Evolutionary conservation across 2,329 filamentous ascomycete species (phyloP).

Genomic region (Emericellopsis cladophorae): DNA sequence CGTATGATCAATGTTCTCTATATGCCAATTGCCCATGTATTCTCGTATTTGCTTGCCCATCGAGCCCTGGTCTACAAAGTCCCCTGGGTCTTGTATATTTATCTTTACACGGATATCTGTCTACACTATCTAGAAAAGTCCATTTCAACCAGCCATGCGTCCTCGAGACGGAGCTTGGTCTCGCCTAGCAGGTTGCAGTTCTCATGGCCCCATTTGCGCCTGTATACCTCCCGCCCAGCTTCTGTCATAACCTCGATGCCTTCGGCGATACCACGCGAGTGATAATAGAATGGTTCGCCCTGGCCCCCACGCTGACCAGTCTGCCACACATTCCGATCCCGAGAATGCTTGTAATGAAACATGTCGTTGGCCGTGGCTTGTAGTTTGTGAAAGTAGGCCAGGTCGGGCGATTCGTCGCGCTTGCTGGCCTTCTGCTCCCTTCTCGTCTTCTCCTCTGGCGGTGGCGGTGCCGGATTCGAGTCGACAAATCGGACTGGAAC

Average conservation of each 20-base stretch:
- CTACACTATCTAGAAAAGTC: slow-evolving; percentile 18
- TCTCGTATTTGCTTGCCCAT: too few relatives aligned
- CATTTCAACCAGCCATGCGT: slow-evolving; percentile 32
- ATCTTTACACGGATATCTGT: background rate
- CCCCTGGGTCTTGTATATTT: background rate
- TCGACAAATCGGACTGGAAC: slow-evolving; percentile 21
- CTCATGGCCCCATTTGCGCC: slow-evolving; percentile 31
- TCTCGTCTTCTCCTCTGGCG: slow-evolving; percentile 7
- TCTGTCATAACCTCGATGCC: slow-evolving; percentile 31
- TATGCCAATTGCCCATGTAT: too few relatives aligned
- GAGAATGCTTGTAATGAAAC: slow-evolving; percentile 27
- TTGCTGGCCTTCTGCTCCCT: slow-evolving; percentile 12
- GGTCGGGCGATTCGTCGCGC: slow-evolving; percentile 18
- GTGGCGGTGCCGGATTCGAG: slow-evolving; percentile 20
- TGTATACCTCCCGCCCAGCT: slow-evolving; percentile 26
- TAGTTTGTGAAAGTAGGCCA: slow-evolving; percentile 8
- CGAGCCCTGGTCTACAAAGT: background rate
- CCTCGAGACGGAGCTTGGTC: slow-evolving; percentile 21
- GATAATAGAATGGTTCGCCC: slow-evolving; percentile 40
- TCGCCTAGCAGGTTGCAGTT: slow-evolving; percentile 26
- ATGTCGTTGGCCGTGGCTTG: slow-evolving; percentile 17
- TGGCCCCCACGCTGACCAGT: slow-evolving; percentile 33
- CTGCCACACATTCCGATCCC: slow-evolving; percentile 39
- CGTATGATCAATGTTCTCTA: too few relatives aligned
- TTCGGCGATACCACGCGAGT: slow-evolving; percentile 28